phyloP scores from a whole-genome alignment of 2,329 filamentous ascomycete species.

The Aspergillus eucalypticola region DNA sequence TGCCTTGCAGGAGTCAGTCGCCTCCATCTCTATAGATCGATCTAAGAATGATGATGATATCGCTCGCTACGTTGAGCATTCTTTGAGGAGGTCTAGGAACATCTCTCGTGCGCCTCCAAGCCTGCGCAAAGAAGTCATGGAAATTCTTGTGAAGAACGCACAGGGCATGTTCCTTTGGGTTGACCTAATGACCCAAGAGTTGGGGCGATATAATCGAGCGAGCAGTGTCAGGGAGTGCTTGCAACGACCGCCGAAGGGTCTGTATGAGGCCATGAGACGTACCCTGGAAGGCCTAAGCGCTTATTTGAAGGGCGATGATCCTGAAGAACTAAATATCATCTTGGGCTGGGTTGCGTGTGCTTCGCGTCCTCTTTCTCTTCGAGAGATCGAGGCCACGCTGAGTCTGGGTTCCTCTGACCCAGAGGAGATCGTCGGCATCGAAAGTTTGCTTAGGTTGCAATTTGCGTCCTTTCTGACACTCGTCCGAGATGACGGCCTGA shows the following conservation, averaged over 20 bases:
- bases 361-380: neutral
- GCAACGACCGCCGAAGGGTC: neutral
- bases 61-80: neutral
- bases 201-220: neutral
- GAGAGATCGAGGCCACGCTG: neutral
- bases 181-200: neutral
- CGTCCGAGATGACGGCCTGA: neutral
- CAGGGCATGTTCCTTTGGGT: slow-evolving; percentile 5
- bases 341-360: neutral
- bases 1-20: neutral
- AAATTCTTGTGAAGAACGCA: neutral
- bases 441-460: neutral
- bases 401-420: neutral
- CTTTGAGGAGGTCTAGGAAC: neutral
- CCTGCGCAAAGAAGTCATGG: neutral
- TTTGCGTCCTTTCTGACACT: neutral
- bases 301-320: neutral
- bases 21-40: neutral
- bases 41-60: neutral
- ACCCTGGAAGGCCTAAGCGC: neutral
- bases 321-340: neutral
- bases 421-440: neutral
- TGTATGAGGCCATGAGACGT: neutral
- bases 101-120: neutral
- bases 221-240: neutral